These are phyloP conservation scores for Neonectria coccinea DNA, from an alignment of 2,329 filamentous ascomycete species.

Conservation along the genomic window DNA sequence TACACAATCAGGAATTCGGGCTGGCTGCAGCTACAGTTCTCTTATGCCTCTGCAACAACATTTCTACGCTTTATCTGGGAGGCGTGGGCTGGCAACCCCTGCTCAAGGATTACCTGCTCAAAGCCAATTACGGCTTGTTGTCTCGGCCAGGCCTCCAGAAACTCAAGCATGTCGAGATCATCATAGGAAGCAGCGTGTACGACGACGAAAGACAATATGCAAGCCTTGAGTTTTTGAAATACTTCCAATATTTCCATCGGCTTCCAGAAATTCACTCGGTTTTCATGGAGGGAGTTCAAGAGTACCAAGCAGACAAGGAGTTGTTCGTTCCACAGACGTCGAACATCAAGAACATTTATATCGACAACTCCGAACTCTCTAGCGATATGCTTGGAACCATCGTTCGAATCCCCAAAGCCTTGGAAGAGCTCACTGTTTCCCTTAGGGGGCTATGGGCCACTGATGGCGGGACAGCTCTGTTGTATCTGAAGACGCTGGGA, in stretches of 20 bases:
- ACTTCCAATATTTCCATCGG: slow-evolving; percentile 11
- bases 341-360: slow-evolving; percentile 21
- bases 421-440: slow-evolving; percentile 20
- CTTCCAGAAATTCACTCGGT: background rate
- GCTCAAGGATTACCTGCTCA: slow-evolving; percentile 13
- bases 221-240: slow-evolving; percentile 18
- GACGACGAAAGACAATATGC: background rate
- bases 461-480: background rate
- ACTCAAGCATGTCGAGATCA: slow-evolving; percentile 4
- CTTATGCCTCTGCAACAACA: slow-evolving; percentile 20
- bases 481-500: background rate
- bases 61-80: slow-evolving; percentile 9
- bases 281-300: slow-evolving; percentile 6
- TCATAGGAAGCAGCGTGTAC: background rate
- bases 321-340: slow-evolving; percentile 15
- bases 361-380: slow-evolving; percentile 9
- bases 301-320: slow-evolving; percentile 9
- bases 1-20: background rate
- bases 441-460: slow-evolving; percentile 8
- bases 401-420: slow-evolving; percentile 17
- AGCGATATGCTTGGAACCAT: slow-evolving; percentile 12
- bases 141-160: background rate
- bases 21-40: slow-evolving; percentile 10
- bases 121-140: slow-evolving; percentile 20
- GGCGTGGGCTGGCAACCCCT: background rate